phyloP scores from a whole-genome alignment of 352 stramenopile genomes.

The Phytophthora crassamura region DNA sequence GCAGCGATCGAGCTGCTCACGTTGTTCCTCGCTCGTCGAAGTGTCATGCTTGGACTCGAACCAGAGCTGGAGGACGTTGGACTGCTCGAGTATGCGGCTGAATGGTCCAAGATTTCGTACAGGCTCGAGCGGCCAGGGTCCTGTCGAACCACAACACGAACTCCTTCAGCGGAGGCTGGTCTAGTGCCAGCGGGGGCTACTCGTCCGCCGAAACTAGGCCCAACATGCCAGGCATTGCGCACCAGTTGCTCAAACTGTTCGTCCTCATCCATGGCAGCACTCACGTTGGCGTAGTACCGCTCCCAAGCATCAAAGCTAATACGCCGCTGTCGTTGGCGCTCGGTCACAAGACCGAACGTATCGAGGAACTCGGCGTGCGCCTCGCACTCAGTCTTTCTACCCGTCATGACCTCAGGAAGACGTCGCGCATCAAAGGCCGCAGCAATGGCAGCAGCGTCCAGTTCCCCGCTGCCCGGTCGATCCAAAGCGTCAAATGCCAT shows the following conservation, averaged over 20 bases:
- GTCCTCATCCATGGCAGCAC: constrained; percentile 89
- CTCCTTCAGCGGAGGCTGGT: constrained; percentile 8
- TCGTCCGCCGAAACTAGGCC: constrained; percentile 43
- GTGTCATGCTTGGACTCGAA: constrained; percentile 30
- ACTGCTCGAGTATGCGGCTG: constrained; percentile 21
- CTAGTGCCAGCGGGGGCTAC: background rate
- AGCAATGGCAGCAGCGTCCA: constrained; percentile 78
- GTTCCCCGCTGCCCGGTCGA: constrained; percentile 70
- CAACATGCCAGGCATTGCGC: constrained; percentile 84
- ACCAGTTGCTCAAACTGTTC: constrained; percentile 95
- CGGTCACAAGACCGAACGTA: constrained; percentile 68
- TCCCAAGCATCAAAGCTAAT: constrained; percentile 71
- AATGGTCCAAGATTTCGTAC: constrained; percentile 70
- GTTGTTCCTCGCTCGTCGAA: constrained; percentile 53
- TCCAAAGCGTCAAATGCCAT: constrained; percentile 91
- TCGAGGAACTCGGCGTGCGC: constrained; percentile 86
- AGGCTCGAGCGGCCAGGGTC: constrained; percentile 42
- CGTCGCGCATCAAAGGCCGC: constrained; percentile 82
- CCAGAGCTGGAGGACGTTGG: constrained; percentile 5
- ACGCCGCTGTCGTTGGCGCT: constrained; percentile 56
- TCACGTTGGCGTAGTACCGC: constrained; percentile 92
- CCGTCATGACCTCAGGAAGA: constrained; percentile 85
- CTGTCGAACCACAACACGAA: constrained; percentile 28
- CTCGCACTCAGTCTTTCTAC: constrained; percentile 79
- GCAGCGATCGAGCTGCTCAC: constrained; percentile 57